These are phyloP conservation scores for Berberis thunbergii DNA, from an alignment of 164 flowering plant genomes.

Conservation along the genomic window DNA sequence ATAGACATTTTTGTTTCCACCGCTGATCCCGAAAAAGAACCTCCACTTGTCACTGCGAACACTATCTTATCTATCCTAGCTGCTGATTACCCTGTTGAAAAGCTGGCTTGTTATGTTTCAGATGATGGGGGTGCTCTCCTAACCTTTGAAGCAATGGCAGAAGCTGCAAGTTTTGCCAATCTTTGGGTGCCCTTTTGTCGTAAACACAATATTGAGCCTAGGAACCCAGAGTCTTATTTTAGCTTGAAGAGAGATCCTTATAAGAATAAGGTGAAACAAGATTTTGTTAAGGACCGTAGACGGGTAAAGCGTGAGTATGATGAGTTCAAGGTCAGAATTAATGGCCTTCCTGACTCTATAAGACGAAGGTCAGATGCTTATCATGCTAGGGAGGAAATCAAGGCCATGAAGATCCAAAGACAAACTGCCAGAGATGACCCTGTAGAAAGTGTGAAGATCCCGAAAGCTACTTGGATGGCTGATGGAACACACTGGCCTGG, in stretches of 20 bases:
- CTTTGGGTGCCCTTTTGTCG: constrained; percentile 85
- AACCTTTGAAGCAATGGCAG: constrained; percentile 91
- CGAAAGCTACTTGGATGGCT: constrained; percentile 90
- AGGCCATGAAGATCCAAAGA: constrained; percentile 53
- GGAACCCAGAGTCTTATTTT: constrained; percentile 77
- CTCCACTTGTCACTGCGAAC: constrained; percentile 85
- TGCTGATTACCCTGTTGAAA: constrained; percentile 86
- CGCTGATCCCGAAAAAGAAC: constrained; percentile 95
- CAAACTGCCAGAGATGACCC: constrained; percentile 34
- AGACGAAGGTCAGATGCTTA: constrained; percentile 72
- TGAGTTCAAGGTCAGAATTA: constrained; percentile 72
- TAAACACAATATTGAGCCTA: constrained; percentile 70
- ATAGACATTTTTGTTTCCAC: constrained; percentile 90
- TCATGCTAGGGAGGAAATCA: constrained; percentile 61
- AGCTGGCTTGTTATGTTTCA: constrained; percentile 87
- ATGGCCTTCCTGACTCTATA: constrained; percentile 67
- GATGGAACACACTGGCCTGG: constrained; percentile 95
- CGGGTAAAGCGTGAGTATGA: constrained; percentile 71
- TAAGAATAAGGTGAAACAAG: constrained; percentile 53
- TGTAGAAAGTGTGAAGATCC: constrained; percentile 36
- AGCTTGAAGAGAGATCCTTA: constrained; percentile 54
- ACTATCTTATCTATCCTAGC: constrained; percentile 89
- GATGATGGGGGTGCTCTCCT: constrained; percentile 92
- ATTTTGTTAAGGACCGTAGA: constrained; percentile 78
- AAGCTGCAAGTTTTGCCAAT: constrained; percentile 75